Base-by-base conservation (phyloP, 106 monocot genomes). In the Vanilla planifolia region DNA sequence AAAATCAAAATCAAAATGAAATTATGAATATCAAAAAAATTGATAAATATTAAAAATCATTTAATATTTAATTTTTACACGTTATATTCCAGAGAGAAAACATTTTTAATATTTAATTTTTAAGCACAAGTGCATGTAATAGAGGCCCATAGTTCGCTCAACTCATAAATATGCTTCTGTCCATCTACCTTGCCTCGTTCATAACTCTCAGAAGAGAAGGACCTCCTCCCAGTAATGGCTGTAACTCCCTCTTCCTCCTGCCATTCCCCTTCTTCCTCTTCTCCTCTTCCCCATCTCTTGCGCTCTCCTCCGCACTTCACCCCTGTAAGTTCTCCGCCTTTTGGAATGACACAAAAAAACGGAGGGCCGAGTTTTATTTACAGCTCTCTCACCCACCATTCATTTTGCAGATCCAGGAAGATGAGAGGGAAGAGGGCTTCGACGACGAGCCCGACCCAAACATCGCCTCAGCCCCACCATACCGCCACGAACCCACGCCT, bases 401-500 rank as follows among this genome's bases (percentile, higher is more conserved):
- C 16, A 36, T 2, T 9, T 25, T 42, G 40, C n/a, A n/a, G n/a
- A n/a, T n/a, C n/a, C 16, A 27, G 47, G 14, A 35, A 39, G 19
- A 5, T 1, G 59, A 48, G 3, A 39, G 26, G 4, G 40, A 35
- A 22, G 11, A 25, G 19, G 51, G 53, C 39, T 15, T 21, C 42
- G 70, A 70, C 22, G 70, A 40, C 13, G 53, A 53, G 5, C 15
- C 53, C 0, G 30, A 53, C 4, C 30, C 53, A 1, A 36, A 64
- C 5, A 14, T 26, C 7, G 27, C 35, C 13, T n/a, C 37, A 0
- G 55, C 9, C 17, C 43, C 43, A 26, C 30, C 67, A 3, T 51
- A 68, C 55, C 59, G 53, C 33, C 71, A 70, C 63, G 44, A 57
- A 7, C 75, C 76, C 8, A 69, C 79, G 1, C 79, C 84, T 11